Percentiles rank a stretch among this genome's conserved stretches.
These are phyloP conservation scores for Trichoderma breve DNA, from an alignment of 2,329 filamentous ascomycete species.

Conservation along the genomic window DNA sequence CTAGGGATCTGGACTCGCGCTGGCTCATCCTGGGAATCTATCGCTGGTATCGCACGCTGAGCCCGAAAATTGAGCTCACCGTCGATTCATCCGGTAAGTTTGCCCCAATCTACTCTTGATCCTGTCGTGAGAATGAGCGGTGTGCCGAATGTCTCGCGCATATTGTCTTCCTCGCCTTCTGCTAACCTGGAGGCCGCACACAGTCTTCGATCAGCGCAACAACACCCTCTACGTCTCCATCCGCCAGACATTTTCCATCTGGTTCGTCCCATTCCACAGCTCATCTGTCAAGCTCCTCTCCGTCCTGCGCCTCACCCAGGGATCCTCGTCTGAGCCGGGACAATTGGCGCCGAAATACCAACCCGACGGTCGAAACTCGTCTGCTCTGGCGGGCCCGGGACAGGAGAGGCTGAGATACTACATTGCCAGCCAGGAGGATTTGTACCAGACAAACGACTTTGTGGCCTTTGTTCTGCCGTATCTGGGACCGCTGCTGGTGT, in stretches of 20 bases:
- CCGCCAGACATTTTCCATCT: conserved; percentile 72
- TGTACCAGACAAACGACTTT: conserved; percentile 76
- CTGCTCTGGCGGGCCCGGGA: conserved; percentile 22
- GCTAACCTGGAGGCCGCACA: conserved; percentile 29
- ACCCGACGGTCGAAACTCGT: conserved; percentile 21
- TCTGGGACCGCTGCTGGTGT: conserved; percentile 54
- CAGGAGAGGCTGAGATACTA: conserved; percentile 53
- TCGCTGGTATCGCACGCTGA: conserved; percentile 81
- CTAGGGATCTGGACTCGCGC: conserved; percentile 56
- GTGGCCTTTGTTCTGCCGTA: conserved; percentile 68
- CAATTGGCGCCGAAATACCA: conserved; percentile 22
- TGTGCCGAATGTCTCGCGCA: not conserved
- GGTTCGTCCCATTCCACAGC: conserved; percentile 72
- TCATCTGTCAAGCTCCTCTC: conserved; percentile 66
- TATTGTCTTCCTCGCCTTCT: not conserved
- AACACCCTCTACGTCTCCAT: conserved; percentile 71
- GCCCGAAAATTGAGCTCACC: conserved; percentile 66
- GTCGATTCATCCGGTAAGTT: conserved; percentile 57
- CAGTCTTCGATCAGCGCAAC: conserved; percentile 66
- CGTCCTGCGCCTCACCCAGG: conserved; percentile 60
- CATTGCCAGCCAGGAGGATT: conserved; percentile 73
- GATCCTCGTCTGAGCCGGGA: conserved; percentile 29
- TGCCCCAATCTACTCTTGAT: not conserved
- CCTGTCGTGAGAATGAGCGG: not conserved
- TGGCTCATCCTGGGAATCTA: conserved; percentile 68